Conservation (phyloP, 2,329 filamentous ascomycete species). For the Talaromyces verruculosus region DNA sequence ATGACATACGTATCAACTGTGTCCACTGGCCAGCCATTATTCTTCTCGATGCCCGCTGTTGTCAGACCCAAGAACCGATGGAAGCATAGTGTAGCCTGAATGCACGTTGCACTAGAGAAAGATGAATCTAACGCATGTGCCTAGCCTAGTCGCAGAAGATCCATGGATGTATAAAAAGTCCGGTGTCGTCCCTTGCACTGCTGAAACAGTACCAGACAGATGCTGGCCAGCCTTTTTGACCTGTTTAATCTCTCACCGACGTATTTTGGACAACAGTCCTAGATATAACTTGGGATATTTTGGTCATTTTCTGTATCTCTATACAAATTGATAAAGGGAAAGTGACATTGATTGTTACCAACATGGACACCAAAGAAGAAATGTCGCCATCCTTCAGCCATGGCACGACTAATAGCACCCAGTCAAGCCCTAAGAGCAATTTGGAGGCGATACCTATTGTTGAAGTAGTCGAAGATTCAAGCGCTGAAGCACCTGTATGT, state of each 20-base stretch:
- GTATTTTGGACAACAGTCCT: not conserved
- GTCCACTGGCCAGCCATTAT: conserved; percentile 6
- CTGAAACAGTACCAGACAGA: not conserved
- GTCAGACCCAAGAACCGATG: not conserved
- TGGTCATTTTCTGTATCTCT: not conserved
- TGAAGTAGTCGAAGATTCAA: not conserved
- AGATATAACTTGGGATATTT: conserved; percentile 1
- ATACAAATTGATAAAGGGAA: not conserved
- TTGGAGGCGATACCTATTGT: conserved; percentile 8
- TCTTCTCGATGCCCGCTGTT: not conserved
- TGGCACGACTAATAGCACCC: conserved; percentile 3
- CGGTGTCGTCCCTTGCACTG: not conserved
- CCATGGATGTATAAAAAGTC: conserved; percentile 4
- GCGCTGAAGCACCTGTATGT: conserved; percentile 12
- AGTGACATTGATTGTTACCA: not conserved
- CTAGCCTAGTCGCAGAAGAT: conserved; percentile 4
- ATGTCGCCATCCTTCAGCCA: conserved; percentile 5
- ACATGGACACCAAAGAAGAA: conserved; percentile 9
- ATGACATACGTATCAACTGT: not conserved
- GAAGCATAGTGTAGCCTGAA: not conserved
- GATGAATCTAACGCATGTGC: conserved; percentile 6
- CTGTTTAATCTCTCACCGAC: not conserved
- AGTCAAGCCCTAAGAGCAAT: conserved; percentile 15
- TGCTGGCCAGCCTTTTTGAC: conserved; percentile 19
- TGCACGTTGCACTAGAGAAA: conserved; percentile 3